phyloP scores from a whole-genome alignment of 192 early-diverging fungal genomes.

The Coemansia sp. region DNA sequence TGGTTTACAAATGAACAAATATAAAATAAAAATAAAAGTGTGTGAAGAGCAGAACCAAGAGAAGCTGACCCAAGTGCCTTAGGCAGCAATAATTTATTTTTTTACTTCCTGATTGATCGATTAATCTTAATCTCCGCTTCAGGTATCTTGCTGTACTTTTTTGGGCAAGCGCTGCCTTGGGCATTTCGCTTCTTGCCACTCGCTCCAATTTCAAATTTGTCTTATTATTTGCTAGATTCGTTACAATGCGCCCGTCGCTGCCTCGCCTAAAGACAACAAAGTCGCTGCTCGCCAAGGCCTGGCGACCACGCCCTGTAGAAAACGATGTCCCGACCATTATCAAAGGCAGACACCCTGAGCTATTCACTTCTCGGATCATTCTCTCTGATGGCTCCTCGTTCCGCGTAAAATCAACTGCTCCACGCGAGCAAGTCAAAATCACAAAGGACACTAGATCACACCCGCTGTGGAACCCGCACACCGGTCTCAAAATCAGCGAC shows the following conservation, averaged over 20 bases:
- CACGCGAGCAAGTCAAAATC: slow-evolving; percentile 78
- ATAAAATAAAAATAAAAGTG: background rate
- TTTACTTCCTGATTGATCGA: background rate
- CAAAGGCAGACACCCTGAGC: slow-evolving; percentile 57
- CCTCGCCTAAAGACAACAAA: slow-evolving; percentile 23
- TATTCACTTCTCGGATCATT: slow-evolving; percentile 83
- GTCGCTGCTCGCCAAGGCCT: slow-evolving; percentile 35
- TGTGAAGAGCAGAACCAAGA: background rate
- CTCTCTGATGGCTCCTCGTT: slow-evolving; percentile 90
- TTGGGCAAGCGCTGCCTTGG: background rate
- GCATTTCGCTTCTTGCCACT: background rate
- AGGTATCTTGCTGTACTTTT: background rate
- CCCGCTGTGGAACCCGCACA: slow-evolving; percentile 87
- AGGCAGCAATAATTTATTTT: background rate
- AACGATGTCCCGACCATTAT: background rate
- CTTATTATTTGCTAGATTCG: background rate
- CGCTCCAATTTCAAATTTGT: background rate
- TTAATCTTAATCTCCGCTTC: background rate
- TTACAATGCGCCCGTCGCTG: slow-evolving; percentile 32
- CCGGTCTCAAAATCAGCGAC: slow-evolving; percentile 63
- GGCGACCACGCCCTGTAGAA: slow-evolving; percentile 41
- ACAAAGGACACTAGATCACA: slow-evolving; percentile 94
- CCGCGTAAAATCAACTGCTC: slow-evolving; percentile 79
- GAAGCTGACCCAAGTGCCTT: background rate
- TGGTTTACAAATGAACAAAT: background rate